Evolutionary conservation across 352 stramenopile genomes (phyloP).

Genomic region (Globisporangium alternatum): DNA sequence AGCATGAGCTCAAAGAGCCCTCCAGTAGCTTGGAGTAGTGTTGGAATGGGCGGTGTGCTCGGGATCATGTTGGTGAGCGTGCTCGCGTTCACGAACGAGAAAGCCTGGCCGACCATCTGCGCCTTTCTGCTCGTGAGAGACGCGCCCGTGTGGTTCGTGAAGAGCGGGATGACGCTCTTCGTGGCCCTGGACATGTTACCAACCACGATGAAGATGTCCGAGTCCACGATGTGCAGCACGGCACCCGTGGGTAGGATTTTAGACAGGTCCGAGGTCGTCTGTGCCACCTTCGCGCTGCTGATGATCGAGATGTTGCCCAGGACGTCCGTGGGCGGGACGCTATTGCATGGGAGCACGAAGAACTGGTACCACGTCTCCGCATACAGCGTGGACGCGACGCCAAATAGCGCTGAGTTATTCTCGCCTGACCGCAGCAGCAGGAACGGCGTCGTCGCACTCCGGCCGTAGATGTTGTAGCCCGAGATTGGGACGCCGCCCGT

Average conservation of each 20-base stretch:
- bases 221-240: slow-evolving; percentile 29
- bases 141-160: slow-evolving; percentile 17
- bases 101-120: slow-evolving; percentile 25
- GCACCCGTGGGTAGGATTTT: slow-evolving; percentile 26
- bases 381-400: slow-evolving; percentile 26
- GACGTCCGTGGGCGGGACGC: slow-evolving; percentile 14
- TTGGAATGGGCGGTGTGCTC: slow-evolving; percentile 25
- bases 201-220: slow-evolving; percentile 29
- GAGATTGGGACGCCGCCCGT: slow-evolving; percentile 36
- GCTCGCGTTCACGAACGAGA: slow-evolving; percentile 32
- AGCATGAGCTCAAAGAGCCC: slow-evolving; percentile 35
- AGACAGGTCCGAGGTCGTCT: slow-evolving; percentile 38
- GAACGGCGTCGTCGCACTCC: slow-evolving; percentile 26
- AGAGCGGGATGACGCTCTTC: slow-evolving; percentile 31
- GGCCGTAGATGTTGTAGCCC: slow-evolving; percentile 37
- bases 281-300: slow-evolving; percentile 25
- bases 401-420: slow-evolving; percentile 12
- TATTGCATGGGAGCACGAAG: slow-evolving; percentile 46
- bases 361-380: slow-evolving; percentile 47
- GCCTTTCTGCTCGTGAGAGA: slow-evolving; percentile 28
- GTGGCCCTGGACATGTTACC: slow-evolving; percentile 33
- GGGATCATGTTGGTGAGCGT: slow-evolving; percentile 35
- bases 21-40: slow-evolving; percentile 34
- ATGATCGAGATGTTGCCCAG: slow-evolving; percentile 37
- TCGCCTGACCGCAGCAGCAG: slow-evolving; percentile 20